Base-by-base conservation (phyloP, 176 grass and related monocot genomes). In the Avena sativa region DNA sequence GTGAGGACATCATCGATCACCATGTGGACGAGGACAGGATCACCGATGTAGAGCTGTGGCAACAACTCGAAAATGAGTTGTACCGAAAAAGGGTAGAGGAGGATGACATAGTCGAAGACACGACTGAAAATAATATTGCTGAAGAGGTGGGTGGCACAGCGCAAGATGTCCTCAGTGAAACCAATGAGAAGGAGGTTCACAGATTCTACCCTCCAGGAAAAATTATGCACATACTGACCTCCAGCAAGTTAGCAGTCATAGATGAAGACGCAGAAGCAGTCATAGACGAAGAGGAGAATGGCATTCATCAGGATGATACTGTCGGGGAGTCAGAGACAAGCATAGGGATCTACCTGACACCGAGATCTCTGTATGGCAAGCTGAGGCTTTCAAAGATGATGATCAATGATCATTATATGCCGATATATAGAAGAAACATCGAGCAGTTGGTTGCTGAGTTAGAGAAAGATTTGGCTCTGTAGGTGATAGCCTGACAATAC, bases 381-480 rank as follows among this genome's bases (percentile, higher is more conserved):
- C 83, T 98, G 80, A 96, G 94, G 86, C 92, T 98, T 61, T 98
- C 94, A 0, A 91, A 96, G 75, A 87, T 87, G 64, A 96, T 98
- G 97, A 94, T 98, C 78, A 98, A 98, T 52, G 92, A 98, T 60
- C 97, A 98, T 89, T 98, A 91, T 85, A 98, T 98, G 97, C 97
- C 97, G 34, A 91, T 91, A 47, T 98, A 98, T 59, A 93, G 92
- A 87, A 94, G 89, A 84, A 98, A 91, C 43, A 94, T 96, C 1
- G 97, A 96, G 71, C 90, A 85, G 73, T 60, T 96, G 30, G 90
- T 98, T 74, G 32, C 55, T 51, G 90, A 87, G 71, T 81, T 96
- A 49, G 90, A 95, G 88, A 94, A 93, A 15, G 87, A 91, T 53
- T 52, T 23, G 23, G 59, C 55, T 81, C 16, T 38, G 34, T 78